Base-by-base conservation (phyloP, 2,329 filamentous ascomycete species). In the Epicoccum sorghinum region DNA sequence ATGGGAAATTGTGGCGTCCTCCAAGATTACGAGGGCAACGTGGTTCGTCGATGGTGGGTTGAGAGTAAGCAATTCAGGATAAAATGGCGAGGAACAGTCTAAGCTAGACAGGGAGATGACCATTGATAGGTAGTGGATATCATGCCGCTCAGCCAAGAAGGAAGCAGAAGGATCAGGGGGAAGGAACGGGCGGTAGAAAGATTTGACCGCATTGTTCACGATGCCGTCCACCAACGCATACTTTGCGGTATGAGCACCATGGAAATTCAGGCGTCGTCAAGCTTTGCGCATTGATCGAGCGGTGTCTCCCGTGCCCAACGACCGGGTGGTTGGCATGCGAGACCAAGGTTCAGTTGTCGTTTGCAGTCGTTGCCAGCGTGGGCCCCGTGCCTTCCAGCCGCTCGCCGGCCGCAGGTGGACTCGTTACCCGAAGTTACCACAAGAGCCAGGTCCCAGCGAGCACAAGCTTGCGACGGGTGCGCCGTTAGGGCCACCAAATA, bases 301-400 rank as follows among this genome's bases (percentile, higher is more conserved):
- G 35, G 39, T 4, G 14, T 33, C 8, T 23, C 18, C 7, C 36
- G 29, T 18, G 14, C 27, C 51, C 46, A 32, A 24, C 24, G 41
- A 49, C 46, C 40, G 8, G 45, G 51, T 37, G 24, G 32, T 47
- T 43, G 50, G 51, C 29, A 24, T 29, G 29, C 45, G 22, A n/a
- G 32, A 38, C 27, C 13, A 18, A 14, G 35, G 27, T 29, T 30
- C 39, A 29, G 43, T 47, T 39, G 8, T 48, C 14, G 44, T 32
- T 27, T 39, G 50, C 44, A 39, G 18, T 25, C 25, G 1, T 29
- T 18, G 27, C 23, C 37, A 44, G 27, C 18, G 23, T 29, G 33
- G 13, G 24, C 9, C 14, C 25, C 30, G 36, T 54, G 35, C 44
- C 39, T 38, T 32, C 22, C 44, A 43, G 50, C 50, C 50, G 43